These are phyloP conservation scores for Oryza glaberrima DNA, from an alignment of 176 grass and related monocot species.

Conservation along the genomic window DNA sequence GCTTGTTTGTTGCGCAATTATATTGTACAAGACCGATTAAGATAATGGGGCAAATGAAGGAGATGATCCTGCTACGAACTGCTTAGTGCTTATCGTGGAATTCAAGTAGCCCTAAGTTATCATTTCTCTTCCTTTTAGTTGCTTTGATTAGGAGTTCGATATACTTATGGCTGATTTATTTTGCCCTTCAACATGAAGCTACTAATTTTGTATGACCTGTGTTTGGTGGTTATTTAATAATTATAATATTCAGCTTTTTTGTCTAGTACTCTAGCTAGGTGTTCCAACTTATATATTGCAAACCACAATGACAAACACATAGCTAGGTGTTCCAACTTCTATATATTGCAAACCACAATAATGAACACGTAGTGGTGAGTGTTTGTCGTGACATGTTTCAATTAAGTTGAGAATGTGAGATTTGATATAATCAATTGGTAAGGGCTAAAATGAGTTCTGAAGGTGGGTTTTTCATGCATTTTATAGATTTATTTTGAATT, in stretches of 20 bases:
- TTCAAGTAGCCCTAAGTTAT: too few species aligned
- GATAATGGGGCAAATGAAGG: neutral
- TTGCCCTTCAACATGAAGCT: neutral
- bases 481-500: neutral
- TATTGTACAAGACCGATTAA: neutral
- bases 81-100: neutral
- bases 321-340: too few species aligned
- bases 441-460: too few species aligned
- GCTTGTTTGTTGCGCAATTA: neutral
- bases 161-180: neutral
- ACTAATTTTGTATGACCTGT: neutral
- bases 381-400: neutral
- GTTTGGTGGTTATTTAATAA: neutral
- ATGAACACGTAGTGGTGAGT: too few species aligned
- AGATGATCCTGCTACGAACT: neutral
- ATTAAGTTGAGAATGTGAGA: constrained; percentile 5
- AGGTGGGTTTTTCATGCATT: too few species aligned
- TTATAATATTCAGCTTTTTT: constrained; percentile 6
- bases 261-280: neutral
- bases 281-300: neutral
- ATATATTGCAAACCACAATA: too few species aligned
- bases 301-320: neutral
- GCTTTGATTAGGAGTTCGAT: neutral
- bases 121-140: neutral
- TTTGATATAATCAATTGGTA: too few species aligned